Base-by-base conservation (phyloP, 2,329 filamentous ascomycete species). In the Cercospora beticola region DNA sequence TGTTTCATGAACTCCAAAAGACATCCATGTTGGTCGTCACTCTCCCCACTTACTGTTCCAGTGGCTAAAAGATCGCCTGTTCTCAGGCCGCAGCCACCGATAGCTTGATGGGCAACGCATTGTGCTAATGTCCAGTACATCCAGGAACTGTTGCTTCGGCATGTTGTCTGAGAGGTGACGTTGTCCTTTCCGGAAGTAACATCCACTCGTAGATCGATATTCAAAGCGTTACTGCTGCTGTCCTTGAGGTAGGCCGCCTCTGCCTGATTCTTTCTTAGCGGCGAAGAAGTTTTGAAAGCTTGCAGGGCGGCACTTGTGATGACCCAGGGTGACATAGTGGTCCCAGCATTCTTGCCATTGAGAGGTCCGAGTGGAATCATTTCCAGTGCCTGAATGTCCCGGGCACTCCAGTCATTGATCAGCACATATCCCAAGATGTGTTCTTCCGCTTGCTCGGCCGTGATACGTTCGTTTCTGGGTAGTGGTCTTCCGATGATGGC, bases 331-430 rank as follows among this genome's bases (percentile, higher is more conserved):
- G 86, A 88, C n/a, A 90, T 84, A 0, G 82, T 84, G 0, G 87
- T 89, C 2, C 82, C 83, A 31, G 89, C 87, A 56, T 83, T 85
- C 76, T 90, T 90, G 3, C 86, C 84, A 62, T 88, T 88, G 59
- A 89, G 81, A 0, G 88, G 88, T 0, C 87, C 87, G 0, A 89
- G 78, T 0, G 87, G 87, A 4, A 80, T 80, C 87, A 89, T 89
- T 72, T 90, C 88, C 23, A 86, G 79, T 0, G 78, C 82, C 75
- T 90, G 88, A 21, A 90, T 86, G 74, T 90, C 88, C n/a, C 87
- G 81, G 21, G 87, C 78, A 67, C 82, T 85, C 87, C 87, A 90
- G 70, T 89, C 87, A 70, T 89, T 89, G 10, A 89, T 73, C 12
- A 90, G 77, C 0, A 88, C 84, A 21, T 88, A 79, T 0, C 88